Evolutionary conservation across 1,139 yeast species (phyloP), one percentile per base, ranked within the genome.

Genomic region (Hanseniaspora gamundiae): DNA sequence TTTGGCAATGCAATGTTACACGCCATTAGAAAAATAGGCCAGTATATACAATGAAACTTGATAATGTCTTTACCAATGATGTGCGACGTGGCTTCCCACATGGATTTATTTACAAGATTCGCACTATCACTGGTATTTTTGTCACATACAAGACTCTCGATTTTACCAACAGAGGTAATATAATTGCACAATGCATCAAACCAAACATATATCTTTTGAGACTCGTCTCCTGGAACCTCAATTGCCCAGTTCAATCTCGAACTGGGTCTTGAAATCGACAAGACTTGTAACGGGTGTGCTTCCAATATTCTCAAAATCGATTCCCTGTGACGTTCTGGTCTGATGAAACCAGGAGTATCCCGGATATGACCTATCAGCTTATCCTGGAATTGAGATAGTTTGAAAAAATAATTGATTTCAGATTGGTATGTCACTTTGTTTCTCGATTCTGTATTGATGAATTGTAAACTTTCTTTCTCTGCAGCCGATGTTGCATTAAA

Each of bases 1-100:
- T 70, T 64, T 0, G 97, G 97, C 9, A 80, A 57, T 3, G 74
- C 74, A 0, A 84, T 57, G 0, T 71, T 80, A 0, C 94, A 93
- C 0, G 96, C 97, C 70, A 88, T 66, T 46, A 91, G 66, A 49
- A 91, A 81, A 1, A 88, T 80, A 0, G 98, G 98, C 98, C 98
- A 91, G 58, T 86, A 87, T 16, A 88, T 74, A 53, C 93, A 79
- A 57, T 93, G 98, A 62, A 91, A 91, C 48, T 80, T 76, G 42
- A 78, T 70, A 42, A 91, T 91, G 59, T 91, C 99, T 55, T 91
- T 91, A 1, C 99, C 99, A 31, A 91, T 74, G 1, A 91, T 68
- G 60, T 91, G 97, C 0, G 80, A 76, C 6, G 88, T 73, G 19
- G 53, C 52, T 16, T 44, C 30, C 61, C 59, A 57, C 51, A 8